A percentile compares a stretch with the other conserved stretches of the same genome.
Conservation (phyloP, 208 protist genomes). For the Zelonia costaricensis region DNA sequence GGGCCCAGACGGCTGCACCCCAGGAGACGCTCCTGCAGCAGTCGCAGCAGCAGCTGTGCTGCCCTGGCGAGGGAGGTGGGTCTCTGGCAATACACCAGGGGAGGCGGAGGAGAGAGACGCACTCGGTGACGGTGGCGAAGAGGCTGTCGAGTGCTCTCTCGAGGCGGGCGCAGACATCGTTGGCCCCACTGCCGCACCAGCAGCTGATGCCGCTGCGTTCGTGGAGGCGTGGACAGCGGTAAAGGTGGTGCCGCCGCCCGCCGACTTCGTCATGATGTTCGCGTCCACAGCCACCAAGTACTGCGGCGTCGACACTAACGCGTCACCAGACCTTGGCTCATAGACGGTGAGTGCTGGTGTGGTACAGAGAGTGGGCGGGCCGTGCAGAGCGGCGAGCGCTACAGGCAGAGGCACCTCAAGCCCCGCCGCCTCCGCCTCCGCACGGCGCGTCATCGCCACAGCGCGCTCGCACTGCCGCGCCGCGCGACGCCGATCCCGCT, state of each 20-base stretch:
- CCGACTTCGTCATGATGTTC: not conserved
- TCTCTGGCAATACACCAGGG: not conserved
- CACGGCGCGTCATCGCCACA: constrained; percentile 3
- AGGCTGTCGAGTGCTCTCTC: not conserved
- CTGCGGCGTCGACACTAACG: not conserved
- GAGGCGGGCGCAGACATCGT: not conserved
- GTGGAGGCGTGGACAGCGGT: constrained; percentile 15
- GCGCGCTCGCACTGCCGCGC: constrained; percentile 18
- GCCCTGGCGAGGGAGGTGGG: no score
- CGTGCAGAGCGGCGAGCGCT: no score
- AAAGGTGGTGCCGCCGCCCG: constrained; percentile 3
- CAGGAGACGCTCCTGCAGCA: not conserved
- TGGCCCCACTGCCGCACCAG: not conserved
- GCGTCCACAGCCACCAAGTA: constrained; percentile 3
- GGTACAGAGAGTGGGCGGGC: no score
- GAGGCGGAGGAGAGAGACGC: not conserved
- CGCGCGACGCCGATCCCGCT: constrained; percentile 13
- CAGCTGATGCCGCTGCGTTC: constrained; percentile 2
- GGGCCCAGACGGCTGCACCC: no score
- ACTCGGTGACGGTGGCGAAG: not conserved
- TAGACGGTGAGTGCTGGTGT: no score
- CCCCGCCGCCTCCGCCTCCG: constrained; percentile 12
- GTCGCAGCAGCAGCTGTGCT: not conserved
- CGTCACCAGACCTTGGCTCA: no score
- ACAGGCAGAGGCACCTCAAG: no score